phyloP scores from a whole-genome alignment of 1,284 basidiomycete genomes.

The Filobasidium uniguttulatum region DNA sequence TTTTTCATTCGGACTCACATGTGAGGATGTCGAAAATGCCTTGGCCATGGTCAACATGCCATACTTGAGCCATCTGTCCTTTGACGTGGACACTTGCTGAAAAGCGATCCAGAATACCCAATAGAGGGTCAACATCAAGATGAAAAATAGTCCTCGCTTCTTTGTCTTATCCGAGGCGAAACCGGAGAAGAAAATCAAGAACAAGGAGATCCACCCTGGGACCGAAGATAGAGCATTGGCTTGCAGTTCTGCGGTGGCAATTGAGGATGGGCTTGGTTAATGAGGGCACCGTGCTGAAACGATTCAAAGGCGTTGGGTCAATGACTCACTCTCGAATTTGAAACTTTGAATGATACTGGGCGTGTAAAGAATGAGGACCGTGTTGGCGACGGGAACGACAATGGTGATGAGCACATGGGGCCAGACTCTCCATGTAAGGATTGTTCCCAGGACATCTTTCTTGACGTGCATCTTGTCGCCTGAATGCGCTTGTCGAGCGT shows the following conservation, averaged over 20 bases:
- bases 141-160: constrained; percentile 16
- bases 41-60: constrained; percentile 17
- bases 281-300: background rate
- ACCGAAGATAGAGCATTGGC: constrained; percentile 24
- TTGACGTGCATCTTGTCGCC: constrained; percentile 4
- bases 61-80: constrained; percentile 21
- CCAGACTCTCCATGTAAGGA: constrained; percentile 22
- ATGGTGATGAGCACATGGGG: constrained; percentile 27
- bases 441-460: constrained; percentile 18
- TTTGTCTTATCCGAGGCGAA: constrained; percentile 15
- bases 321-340: constrained; percentile 21
- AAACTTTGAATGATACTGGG: constrained; percentile 25
- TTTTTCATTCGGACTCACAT: constrained; percentile 18
- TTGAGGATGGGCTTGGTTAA: no score
- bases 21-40: constrained; percentile 16
- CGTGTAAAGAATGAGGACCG: constrained; percentile 16
- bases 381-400: constrained; percentile 16
- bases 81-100: constrained; percentile 17
- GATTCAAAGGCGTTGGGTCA: no score
- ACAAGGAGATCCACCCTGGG: constrained; percentile 17
- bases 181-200: constrained; percentile 15
- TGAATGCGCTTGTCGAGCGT: constrained; percentile 15
- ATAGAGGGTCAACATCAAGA: constrained; percentile 10
- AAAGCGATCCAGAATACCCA: constrained; percentile 21
- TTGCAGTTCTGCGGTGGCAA: constrained; percentile 14